These are phyloP conservation scores for Penicillium maclennaniae DNA, from an alignment of 495 filamentous ascomycete species.

Conservation along the genomic window DNA sequence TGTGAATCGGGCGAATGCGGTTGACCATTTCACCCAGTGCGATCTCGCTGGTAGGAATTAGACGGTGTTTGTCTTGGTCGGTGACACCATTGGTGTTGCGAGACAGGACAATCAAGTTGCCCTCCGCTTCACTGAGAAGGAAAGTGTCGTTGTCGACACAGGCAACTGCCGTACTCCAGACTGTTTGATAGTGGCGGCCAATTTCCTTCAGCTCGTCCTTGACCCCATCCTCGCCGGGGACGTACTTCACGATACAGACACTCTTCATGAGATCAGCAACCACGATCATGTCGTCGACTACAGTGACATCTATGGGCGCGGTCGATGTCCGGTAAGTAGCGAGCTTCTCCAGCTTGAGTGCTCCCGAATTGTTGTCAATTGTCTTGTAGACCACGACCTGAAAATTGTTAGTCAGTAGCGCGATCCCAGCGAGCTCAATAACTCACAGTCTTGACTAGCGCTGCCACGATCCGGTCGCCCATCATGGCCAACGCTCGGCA, in stretches of 20 bases:
- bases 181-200: constrained; percentile 73
- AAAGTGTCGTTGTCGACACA: constrained; percentile 68
- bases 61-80: constrained; percentile 63
- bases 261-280: constrained; percentile 96
- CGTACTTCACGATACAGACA: constrained; percentile 68
- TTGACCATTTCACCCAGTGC: constrained; percentile 91
- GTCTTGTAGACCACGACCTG: constrained; percentile 60
- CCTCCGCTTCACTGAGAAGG: constrained; percentile 78
- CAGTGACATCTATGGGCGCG: constrained; percentile 76
- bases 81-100: constrained; percentile 69
- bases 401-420: constrained; percentile 6
- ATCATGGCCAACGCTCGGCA: constrained; percentile 75
- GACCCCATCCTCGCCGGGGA: constrained; percentile 40
- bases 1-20: constrained; percentile 60
- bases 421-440: background rate
- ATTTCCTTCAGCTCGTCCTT: constrained; percentile 61
- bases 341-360: constrained; percentile 55
- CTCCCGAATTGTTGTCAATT: constrained; percentile 40
- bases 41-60: constrained; percentile 75
- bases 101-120: constrained; percentile 77
- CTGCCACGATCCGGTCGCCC: constrained; percentile 76
- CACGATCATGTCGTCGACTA: constrained; percentile 66
- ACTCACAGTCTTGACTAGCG: constrained; percentile 77
- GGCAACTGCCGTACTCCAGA: constrained; percentile 76
- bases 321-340: constrained; percentile 78